Percentiles rank a stretch among this genome's conserved stretches.
Conservation (phyloP, 1,139 yeast genomes). For the Hyphopichia buzzinii region DNA sequence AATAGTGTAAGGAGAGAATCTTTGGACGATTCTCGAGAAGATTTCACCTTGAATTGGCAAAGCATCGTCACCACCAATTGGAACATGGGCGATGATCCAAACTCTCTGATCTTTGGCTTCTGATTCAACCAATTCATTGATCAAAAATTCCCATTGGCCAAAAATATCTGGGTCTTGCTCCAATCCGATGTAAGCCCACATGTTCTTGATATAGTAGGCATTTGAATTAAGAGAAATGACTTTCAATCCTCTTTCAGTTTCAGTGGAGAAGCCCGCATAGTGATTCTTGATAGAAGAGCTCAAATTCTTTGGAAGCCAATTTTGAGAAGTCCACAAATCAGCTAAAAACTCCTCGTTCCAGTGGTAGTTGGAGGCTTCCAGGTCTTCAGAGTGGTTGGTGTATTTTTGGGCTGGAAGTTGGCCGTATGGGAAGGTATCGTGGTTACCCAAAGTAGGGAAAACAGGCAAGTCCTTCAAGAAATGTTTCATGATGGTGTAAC, state of each 20-base stretch:
- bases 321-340: constrained; percentile 50
- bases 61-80: constrained; percentile 53
- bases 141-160: constrained; percentile 62
- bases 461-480: constrained; percentile 56
- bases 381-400: constrained; percentile 29
- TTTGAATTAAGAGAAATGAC: constrained; percentile 66
- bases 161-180: constrained; percentile 55
- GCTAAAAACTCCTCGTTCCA: constrained; percentile 64
- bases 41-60: constrained; percentile 61
- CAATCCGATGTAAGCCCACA: constrained; percentile 60
- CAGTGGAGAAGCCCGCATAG: constrained; percentile 62
- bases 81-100: constrained; percentile 72
- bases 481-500: constrained; percentile 54
- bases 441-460: constrained; percentile 68
- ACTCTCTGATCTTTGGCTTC: constrained; percentile 60
- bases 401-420: constrained; percentile 54
- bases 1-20: constrained; percentile 68
- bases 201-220: constrained; percentile 62
- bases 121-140: constrained; percentile 58
- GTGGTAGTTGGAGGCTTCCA: constrained; percentile 47
- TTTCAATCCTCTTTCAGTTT: constrained; percentile 56
- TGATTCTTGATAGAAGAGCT: constrained; percentile 32
- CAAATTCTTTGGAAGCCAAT: constrained; percentile 32
- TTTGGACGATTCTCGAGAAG: constrained; percentile 56
- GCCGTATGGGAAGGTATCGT: constrained; percentile 72